phyloP scores from a whole-genome alignment of 768 basidiomycete species.

The Pulveroboletus ravenelii region DNA sequence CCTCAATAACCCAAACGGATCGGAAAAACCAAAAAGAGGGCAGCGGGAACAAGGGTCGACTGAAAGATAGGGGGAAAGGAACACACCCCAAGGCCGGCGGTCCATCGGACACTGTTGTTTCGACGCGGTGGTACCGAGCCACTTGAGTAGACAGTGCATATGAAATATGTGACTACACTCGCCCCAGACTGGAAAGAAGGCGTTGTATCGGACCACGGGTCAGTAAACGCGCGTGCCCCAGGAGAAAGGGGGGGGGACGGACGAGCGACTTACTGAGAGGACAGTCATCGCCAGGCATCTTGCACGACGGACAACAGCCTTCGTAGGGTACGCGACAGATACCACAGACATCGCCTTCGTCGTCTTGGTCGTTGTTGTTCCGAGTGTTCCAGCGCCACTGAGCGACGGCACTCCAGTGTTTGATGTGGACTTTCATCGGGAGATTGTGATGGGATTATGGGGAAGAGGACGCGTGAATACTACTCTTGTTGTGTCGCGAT shows the following conservation, averaged over 20 bases:
- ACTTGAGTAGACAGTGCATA: constrained; percentile 97
- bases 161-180: constrained; percentile 97
- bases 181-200: constrained; percentile 69
- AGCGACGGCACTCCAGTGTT: constrained; percentile 84
- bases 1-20: background rate
- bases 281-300: constrained; percentile 94
- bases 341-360: constrained; percentile 69
- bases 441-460: background rate
- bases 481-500: no score
- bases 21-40: no score
- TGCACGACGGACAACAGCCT: constrained; percentile 93
- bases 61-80: background rate
- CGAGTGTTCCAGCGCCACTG: constrained; percentile 82
- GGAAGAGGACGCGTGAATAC: background rate
- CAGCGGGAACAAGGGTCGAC: no score
- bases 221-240: background rate
- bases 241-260: background rate
- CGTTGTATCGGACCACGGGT: background rate
- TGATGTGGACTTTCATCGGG: constrained; percentile 71
- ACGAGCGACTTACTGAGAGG: constrained; percentile 51
- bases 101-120: constrained; percentile 99
- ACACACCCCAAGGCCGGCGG: constrained; percentile 84
- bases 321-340: constrained; percentile 92
- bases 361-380: constrained; percentile 32
- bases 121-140: constrained; percentile 84